Conservation (phyloP, 2,329 filamentous ascomycete genomes). For the Fusarium verticillioides region DNA sequence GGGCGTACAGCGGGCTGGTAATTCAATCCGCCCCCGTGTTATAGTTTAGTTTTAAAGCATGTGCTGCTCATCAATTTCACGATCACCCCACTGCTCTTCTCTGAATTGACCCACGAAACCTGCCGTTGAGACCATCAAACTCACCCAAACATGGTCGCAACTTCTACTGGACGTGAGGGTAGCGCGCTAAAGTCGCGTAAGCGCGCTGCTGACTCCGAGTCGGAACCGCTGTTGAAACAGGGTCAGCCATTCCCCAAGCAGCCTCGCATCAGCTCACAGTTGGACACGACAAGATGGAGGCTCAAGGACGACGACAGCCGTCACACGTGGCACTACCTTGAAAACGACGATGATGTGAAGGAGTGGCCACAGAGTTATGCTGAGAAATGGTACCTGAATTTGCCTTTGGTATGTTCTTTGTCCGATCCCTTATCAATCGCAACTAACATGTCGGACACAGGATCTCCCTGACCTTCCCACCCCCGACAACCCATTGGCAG, state of each 20-base stretch:
- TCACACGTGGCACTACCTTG: constrained; percentile 94
- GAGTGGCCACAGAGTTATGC: constrained; percentile 87
- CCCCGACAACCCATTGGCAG: constrained; percentile 77
- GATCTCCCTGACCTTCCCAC: constrained; percentile 76
- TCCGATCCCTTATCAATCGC: background rate
- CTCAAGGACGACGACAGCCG: constrained; percentile 83
- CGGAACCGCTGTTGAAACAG: constrained; percentile 45
- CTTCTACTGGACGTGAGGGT: constrained; percentile 45
- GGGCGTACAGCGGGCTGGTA: background rate
- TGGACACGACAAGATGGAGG: constrained; percentile 86
- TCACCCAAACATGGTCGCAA: constrained; percentile 42
- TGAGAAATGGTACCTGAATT: constrained; percentile 89
- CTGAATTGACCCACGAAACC: constrained; percentile 11
- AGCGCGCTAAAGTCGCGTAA: constrained; percentile 54
- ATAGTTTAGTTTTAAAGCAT: constrained; percentile 26
- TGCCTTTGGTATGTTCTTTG: constrained; percentile 73
- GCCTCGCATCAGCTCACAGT: constrained; percentile 66
- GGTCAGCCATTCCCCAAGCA: constrained; percentile 54
- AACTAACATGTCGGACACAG: constrained; percentile 57
- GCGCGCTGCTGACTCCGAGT: constrained; percentile 53
- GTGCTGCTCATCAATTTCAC: constrained; percentile 12
- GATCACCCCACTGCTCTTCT: constrained; percentile 24
- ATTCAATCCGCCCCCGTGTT: constrained; percentile 22
- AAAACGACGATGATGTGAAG: constrained; percentile 74
- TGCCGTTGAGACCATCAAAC: background rate